Evolutionary conservation across 805 yeast species (phyloP), one percentile per base, ranked within the genome.

Genomic region (Martiniozyma abietophila): DNA sequence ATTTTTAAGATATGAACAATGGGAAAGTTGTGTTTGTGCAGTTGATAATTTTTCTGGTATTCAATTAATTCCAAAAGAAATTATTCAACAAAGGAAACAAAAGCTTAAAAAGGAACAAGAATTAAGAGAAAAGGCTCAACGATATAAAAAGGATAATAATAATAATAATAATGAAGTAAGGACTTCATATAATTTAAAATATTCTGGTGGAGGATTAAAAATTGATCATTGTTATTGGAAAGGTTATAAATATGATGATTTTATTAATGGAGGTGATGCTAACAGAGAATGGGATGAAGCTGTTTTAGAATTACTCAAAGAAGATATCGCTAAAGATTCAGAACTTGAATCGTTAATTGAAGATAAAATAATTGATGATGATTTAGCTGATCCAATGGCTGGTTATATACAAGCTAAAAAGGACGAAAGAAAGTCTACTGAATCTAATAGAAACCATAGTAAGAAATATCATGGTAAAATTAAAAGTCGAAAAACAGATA

Each of bases 41-140:
- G 77, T 89, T 3, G 97, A 89, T 56, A 89, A 89, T 51, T 63
- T 89, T 42, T 83, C 84, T 51, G 95, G 95, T 1, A 18, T 35
- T 12, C 29, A 31, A 11, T n/a, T n/a, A n/a, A n/a, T n/a, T n/a
- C n/a, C n/a, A n/a, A n/a, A n/a, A n/a, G n/a, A n/a, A n/a, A n/a
- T n/a, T n/a, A n/a, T n/a, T n/a, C n/a, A 22, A 11, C 24, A 11
- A 22, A 11, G 24, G 24, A 9, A 22, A 9, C 24, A 22, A 22
- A 22, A 22, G 24, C 11, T 11, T 11, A 22, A 9, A 11, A 22
- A 11, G 11, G 10, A 22, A 22, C 24, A 9, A 9, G 9, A 9
- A 22, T 22, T 11, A 9, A 22, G 10, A 22, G n/a, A n/a, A n/a
- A n/a, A n/a, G n/a, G n/a, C n/a, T n/a, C n/a, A n/a, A n/a, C n/a